Evolutionary conservation across 192 early-diverging fungal genomes (phyloP), one percentile per base, ranked within the genome.

Genomic region (Allomyces javanicus): DNA sequence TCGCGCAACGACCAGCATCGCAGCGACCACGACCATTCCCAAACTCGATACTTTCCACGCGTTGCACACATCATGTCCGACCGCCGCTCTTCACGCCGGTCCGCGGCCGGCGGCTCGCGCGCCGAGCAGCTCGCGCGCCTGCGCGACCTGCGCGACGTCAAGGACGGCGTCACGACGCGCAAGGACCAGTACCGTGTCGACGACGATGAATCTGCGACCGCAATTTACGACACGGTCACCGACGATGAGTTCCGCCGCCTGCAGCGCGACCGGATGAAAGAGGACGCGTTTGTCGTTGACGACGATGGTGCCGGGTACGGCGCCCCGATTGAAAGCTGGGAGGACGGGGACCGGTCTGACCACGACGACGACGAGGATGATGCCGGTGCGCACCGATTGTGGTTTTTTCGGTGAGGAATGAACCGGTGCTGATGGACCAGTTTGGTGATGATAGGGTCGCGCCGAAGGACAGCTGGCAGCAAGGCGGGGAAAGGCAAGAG

Each of bases 261-360:
- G 14, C 22, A 75, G 63, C 64, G 72, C 24, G 66, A 72, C 40
- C 69, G 69, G 67, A 25, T 65, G 58, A 62, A 76, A 26, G 70
- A 81, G 23, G 77, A 79, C 67, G 76, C 84, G 24, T 85, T 85
- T 74, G 79, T 88, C 0, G 79, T 79, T 17, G 83, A 86, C 67
- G 85, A 88, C 62, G 87, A 86, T 64, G 79, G 85, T 22, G 69
- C 75, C 55, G 87, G 81, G 11, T 87, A 89, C 70, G 73, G 81
- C 62, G 72, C 83, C 63, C 83, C 79, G 24, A 66, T 76, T 6
- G 81, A 84, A 7, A 74, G 81, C 22, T 80, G 73, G 64, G 77
- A 76, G 21, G 67, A 76, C 44, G 66, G 80, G 0, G 77, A 81
- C 45, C 81, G 84, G 44, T 75, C 73, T 2, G 73, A 78, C 10